Conservation (phyloP, 164 flowering plant species). For the Taxillus chinensis region DNA sequence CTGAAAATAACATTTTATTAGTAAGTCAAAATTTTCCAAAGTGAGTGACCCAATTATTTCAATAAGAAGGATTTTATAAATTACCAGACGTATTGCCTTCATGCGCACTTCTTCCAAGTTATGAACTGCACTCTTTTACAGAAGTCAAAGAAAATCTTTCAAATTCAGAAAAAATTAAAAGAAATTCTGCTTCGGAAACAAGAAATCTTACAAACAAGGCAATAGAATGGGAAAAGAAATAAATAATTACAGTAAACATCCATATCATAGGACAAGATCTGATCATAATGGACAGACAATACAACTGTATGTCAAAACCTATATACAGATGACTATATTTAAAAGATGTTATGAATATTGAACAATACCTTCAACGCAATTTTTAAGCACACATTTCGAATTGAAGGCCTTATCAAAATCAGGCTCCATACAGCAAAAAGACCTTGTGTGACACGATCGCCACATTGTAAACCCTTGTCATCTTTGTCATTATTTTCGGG, state of each 20-base stretch:
- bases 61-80: constrained; percentile 8
- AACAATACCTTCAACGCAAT: constrained; percentile 74
- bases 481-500: constrained; percentile 46
- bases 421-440: constrained; percentile 90
- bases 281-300: no score
- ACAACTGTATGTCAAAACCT: no score
- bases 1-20: constrained; percentile 28
- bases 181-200: background rate
- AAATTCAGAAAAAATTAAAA: constrained; percentile 8
- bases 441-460: constrained; percentile 95
- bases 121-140: constrained; percentile 79
- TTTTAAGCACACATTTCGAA: constrained; percentile 75
- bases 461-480: constrained; percentile 63
- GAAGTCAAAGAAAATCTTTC: constrained; percentile 8
- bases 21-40: constrained; percentile 5
- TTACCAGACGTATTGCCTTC: constrained; percentile 98
- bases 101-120: constrained; percentile 82
- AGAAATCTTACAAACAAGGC: background rate
- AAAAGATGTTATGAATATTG: no score
- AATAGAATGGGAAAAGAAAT: background rate
- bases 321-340: no score
- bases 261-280: no score
- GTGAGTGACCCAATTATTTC: background rate
- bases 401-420: constrained; percentile 70
- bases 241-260: background rate